Evolutionary conservation across 2,329 filamentous ascomycete genomes (phyloP), one percentile per base, ranked within the genome.

Genomic region (Pleoardoris graminearum): DNA sequence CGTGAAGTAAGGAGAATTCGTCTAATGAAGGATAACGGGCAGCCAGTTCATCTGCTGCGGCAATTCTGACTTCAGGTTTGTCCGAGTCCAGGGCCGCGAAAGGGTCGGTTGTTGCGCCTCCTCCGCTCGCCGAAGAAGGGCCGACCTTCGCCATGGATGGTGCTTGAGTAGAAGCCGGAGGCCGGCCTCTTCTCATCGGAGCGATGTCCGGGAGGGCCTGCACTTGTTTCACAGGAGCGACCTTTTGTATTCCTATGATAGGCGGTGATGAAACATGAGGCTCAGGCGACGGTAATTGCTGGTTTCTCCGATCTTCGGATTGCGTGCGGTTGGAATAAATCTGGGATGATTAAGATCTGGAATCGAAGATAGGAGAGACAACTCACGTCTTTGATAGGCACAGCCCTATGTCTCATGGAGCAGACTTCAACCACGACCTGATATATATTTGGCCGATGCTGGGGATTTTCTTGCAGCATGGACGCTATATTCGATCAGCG

Each of bases 171-270:
- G 80, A 78, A 16, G 76, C 81, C 4, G 80, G 79, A 4, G 91
- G 89, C 55, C 91, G 82, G 3, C 94, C 94, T 75, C 94, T 84
- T 55, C 94, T 85, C 94, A 97, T 97, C 0, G 93, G 94, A 32
- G 89, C 86, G 56, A 99, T 91, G 21, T 97, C 91, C 7, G 94
- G 94, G 49, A 97, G 86, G 7, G 82, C 78, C 61, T 88, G 84
- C 48, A 88, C 84, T 60, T 88, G 83, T 50, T 88, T 84, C 22
- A 85, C 77, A 2, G 88, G 85, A n/a, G 89, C 85, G 5, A 90
- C 85, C 65, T 93, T 93, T 14, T 91, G 86, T 10, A 93, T 87
- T 7, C 93, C 91, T 27, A 96, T 85, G 27, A 85, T 80, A 4
- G 87, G 83, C 25, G 84, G 77, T 16, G 83, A 75, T 42, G 78